A percentile compares a stretch with the other conserved stretches of the same genome.
These are phyloP conservation scores for Penicillium sp. DNA, from an alignment of 2,329 filamentous ascomycete species.

Conservation along the genomic window DNA sequence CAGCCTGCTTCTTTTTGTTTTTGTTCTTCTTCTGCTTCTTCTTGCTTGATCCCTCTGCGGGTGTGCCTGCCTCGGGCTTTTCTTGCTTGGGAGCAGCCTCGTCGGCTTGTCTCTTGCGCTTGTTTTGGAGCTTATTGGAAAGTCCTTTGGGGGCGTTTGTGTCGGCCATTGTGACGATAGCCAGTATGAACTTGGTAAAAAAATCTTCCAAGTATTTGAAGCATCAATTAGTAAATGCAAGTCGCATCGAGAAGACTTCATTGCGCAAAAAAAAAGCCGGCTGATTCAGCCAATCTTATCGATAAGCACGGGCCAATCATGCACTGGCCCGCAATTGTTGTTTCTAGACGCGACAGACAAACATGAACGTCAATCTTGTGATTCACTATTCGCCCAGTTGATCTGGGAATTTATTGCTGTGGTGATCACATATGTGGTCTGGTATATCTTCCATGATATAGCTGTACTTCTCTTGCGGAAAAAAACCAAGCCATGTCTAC, in stretches of 20 bases:
- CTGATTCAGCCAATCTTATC: slow-evolving; percentile 37
- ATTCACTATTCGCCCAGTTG: background rate
- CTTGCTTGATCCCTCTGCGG: slow-evolving; percentile 32
- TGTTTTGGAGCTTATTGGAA: slow-evolving; percentile 40
- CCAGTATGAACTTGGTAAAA: background rate
- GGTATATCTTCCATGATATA: background rate
- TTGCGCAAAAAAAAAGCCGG: slow-evolving; percentile 13
- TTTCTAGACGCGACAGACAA: slow-evolving; percentile 20
- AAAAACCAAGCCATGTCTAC: slow-evolving; percentile 18
- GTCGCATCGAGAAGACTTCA: slow-evolving; percentile 10
- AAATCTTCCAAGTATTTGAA: background rate
- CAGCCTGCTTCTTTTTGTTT: slow-evolving; percentile 27
- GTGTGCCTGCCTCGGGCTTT: slow-evolving; percentile 22
- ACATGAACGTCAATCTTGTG: slow-evolving; percentile 4
- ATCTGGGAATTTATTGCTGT: background rate
- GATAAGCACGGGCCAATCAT: slow-evolving; percentile 31
- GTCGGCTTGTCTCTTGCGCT: slow-evolving; percentile 42
- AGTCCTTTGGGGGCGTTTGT: slow-evolving; percentile 26
- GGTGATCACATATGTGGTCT: background rate
- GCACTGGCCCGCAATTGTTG: slow-evolving; percentile 19
- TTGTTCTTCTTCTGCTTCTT: slow-evolving; percentile 35
- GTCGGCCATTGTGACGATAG: slow-evolving; percentile 23
- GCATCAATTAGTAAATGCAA: slow-evolving; percentile 11
- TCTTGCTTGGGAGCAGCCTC: slow-evolving; percentile 24
- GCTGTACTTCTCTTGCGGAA: too few relatives aligned